These are phyloP conservation scores for Ogataea naganishii DNA, from an alignment of 805 yeast species.

Conservation along the genomic window DNA sequence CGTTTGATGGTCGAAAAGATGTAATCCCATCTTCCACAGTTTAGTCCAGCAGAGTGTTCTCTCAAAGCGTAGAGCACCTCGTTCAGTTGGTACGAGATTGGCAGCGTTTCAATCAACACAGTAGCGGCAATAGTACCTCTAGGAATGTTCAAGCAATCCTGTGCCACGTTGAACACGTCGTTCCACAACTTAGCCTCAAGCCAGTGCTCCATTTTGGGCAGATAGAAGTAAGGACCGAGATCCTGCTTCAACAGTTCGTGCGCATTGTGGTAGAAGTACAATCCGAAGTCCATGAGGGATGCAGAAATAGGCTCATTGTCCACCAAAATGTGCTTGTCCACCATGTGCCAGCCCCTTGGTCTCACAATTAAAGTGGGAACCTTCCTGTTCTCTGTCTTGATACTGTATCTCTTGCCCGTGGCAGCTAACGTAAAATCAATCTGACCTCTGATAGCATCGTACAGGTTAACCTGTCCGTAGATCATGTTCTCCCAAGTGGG, in stretches of 20 bases:
- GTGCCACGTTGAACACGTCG: slow-evolving; percentile 68
- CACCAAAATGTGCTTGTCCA: slow-evolving; percentile 59
- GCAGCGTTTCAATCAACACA: slow-evolving; percentile 74
- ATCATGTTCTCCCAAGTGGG: slow-evolving; percentile 79
- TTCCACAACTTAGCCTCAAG: slow-evolving; percentile 80
- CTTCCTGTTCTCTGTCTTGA: slow-evolving; percentile 40
- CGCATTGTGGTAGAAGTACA: slow-evolving; percentile 73
- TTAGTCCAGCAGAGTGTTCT: slow-evolving; percentile 71
- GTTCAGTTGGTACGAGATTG: slow-evolving; percentile 83
- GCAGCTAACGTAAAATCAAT: slow-evolving; percentile 36
- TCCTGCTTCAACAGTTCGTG: slow-evolving; percentile 51
- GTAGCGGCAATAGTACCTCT: slow-evolving; percentile 80
- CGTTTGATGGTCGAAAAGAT: slow-evolving; percentile 75
- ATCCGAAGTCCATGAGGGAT: slow-evolving; percentile 71
- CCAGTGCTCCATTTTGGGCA: slow-evolving; percentile 85
- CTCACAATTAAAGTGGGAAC: slow-evolving; percentile 74
- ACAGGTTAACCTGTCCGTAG: slow-evolving; percentile 74
- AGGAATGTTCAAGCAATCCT: slow-evolving; percentile 58
- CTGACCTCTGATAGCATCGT: slow-evolving; percentile 66
- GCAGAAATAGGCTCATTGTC: slow-evolving; percentile 75
- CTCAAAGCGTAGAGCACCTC: slow-evolving; percentile 72
- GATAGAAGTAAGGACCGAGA: slow-evolving; percentile 72
- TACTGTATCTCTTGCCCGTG: slow-evolving; percentile 30
- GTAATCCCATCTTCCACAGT: slow-evolving; percentile 89
- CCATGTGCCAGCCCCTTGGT: slow-evolving; percentile 87